Percentiles rank a stretch among this genome's conserved stretches.
Evolutionary conservation across 108 stramenopile genomes (phyloP).

Genomic region (Cyclotella kingstonii): DNA sequence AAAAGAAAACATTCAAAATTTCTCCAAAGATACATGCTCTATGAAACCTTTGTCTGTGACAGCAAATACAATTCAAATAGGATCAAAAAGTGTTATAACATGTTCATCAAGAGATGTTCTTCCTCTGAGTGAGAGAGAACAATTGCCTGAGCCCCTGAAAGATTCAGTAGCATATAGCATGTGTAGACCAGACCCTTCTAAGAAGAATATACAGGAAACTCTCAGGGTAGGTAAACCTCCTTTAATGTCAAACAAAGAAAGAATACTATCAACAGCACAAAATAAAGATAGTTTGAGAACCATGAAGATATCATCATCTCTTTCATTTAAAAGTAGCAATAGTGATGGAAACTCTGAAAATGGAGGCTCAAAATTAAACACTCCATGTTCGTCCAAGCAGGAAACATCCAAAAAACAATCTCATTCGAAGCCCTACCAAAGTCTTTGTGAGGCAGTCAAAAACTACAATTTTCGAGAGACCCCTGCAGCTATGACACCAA

Average conservation of each 20-base stretch:
- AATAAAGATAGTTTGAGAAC: constrained; percentile 11
- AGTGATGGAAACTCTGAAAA: constrained; percentile 13
- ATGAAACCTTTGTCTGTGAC: constrained; percentile 22
- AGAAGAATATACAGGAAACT: too few relatives aligned
- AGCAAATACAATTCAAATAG: constrained; percentile 9
- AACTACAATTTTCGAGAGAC: constrained; percentile 5
- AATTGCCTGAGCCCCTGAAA: constrained; percentile 20
- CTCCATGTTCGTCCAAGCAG: neutral
- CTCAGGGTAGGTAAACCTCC: constrained; percentile 6
- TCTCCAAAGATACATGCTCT: constrained; percentile 6
- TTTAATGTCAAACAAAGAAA: constrained; percentile 9
- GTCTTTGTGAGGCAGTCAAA: neutral
- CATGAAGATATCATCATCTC: constrained; percentile 14
- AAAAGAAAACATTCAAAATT: neutral
- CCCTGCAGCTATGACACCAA: neutral
- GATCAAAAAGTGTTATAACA: constrained; percentile 3
- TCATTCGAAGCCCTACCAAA: constrained; percentile 4
- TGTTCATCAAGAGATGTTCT: neutral
- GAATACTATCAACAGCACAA: constrained; percentile 2
- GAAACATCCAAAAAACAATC: neutral
- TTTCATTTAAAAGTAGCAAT: constrained; percentile 26
- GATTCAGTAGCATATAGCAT: too few relatives aligned
- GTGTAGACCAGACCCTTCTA: too few relatives aligned
- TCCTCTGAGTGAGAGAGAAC: constrained; percentile 6
- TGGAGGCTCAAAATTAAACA: constrained; percentile 24